Evolutionary conservation across 768 basidiomycete species (phyloP), one percentile per base, ranked within the genome.

Genomic region (Hemileccinum impolitum): DNA sequence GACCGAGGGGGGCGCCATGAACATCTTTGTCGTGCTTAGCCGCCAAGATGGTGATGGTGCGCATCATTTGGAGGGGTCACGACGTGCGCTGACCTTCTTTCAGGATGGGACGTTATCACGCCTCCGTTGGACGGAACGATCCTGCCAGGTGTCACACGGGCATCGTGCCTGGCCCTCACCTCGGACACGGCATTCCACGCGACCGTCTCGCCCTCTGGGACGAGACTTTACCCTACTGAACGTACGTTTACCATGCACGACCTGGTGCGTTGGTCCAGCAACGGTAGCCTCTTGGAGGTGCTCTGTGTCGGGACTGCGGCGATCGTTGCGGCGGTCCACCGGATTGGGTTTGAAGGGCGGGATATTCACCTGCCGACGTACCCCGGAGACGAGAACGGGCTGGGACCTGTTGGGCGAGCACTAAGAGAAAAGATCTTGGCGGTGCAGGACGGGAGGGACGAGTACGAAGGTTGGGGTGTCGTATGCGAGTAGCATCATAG

Each of bases 111-210:
- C 64, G 75, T 96, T 44, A 75, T 91, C 54, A 96, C 95, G 1
- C 90, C 94, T 3, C 88, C 91, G 13, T 72, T 96, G 51, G 91
- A 89, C 63, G 93, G 94, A 43, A 87, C 90, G 69, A 91, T 97
- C 60, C 80, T 98, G 2, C 93, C 94, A 3, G 92, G 94, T 39
- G 82, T 97, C 21, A 96, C 94, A 7, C 84, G 94, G 54, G 87
- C 88, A 59, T 93, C 90, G 23, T 83, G 89, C 37, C 78, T 96
- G 32, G 60, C 75, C 1, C 83, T 97, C 38, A 79, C 81, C 5
- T 71, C 79, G 15, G 83, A 81, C 9, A 90, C 90, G 54, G 70
- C 73, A 0, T 76, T 75, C 41, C 75, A n/a, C 35, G 38, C 47
- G 30, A 45, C 44, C 4, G 4, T 42, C 3, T 48, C 31, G 12